Evolutionary conservation across 805 yeast species (phyloP).

Genomic region (Metschnikowia arizonensis): DNA sequence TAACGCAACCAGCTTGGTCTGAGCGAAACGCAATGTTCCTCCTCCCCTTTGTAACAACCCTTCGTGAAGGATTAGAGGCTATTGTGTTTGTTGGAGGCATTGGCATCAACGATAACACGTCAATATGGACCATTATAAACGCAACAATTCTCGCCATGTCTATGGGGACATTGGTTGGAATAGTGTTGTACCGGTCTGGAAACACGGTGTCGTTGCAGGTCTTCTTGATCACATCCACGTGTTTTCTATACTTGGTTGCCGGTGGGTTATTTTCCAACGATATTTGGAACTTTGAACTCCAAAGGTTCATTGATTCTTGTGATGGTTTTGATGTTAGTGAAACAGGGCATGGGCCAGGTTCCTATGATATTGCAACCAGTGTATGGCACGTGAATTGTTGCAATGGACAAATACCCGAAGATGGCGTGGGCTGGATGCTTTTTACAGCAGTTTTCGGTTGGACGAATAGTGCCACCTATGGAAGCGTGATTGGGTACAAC

Average conservation of each 20-base stretch:
- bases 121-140: constrained; percentile 51
- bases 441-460: constrained; percentile 87
- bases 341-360: constrained; percentile 90
- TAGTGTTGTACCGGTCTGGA: constrained; percentile 70
- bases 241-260: constrained; percentile 77
- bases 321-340: constrained; percentile 83
- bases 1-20: constrained; percentile 20
- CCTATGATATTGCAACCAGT: constrained; percentile 72
- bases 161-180: constrained; percentile 62
- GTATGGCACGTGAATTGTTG: constrained; percentile 97
- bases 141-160: constrained; percentile 57
- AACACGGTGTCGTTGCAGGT: constrained; percentile 70
- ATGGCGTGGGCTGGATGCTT: constrained; percentile 82
- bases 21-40: constrained; percentile 69
- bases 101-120: constrained; percentile 68
- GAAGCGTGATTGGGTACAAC: constrained; percentile 72
- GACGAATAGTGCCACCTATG: constrained; percentile 92
- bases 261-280: constrained; percentile 86
- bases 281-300: constrained; percentile 85
- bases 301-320: constrained; percentile 66
- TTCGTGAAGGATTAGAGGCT: constrained; percentile 89
- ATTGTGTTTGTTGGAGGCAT: constrained; percentile 90
- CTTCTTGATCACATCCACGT: constrained; percentile 70
- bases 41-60: constrained; percentile 78
- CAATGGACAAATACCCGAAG: constrained; percentile 69